These are phyloP conservation scores for Powellomyces hirtus DNA, from an alignment of 192 early-diverging fungal genomes.

Conservation along the genomic window DNA sequence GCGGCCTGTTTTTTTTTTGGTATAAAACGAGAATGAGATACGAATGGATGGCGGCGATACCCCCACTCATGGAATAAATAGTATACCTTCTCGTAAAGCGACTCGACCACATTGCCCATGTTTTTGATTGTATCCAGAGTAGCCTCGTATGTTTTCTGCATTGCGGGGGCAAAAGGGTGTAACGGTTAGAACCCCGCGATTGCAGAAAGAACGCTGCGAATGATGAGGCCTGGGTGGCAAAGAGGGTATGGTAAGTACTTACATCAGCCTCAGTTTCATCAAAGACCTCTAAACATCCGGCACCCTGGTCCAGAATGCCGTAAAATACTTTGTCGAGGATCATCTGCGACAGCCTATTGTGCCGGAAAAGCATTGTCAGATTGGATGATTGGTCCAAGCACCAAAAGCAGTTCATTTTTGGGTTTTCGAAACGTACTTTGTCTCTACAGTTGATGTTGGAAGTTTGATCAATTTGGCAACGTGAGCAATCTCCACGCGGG, in stretches of 20 bases:
- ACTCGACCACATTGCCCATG: constrained; percentile 93
- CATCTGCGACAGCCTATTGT: constrained; percentile 87
- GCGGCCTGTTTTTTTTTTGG: too few species aligned
- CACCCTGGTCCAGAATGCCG: constrained; percentile 97
- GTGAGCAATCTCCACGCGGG: constrained; percentile 93
- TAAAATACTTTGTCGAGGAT: constrained; percentile 95
- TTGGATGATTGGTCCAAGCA: too few species aligned
- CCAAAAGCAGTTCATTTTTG: background rate
- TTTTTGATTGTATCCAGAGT: constrained; percentile 95
- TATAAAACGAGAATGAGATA: too few species aligned
- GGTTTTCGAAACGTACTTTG: constrained; percentile 53
- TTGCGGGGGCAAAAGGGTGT: constrained; percentile 1
- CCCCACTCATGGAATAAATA: background rate
- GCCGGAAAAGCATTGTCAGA: too few species aligned
- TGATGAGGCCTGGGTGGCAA: too few species aligned
- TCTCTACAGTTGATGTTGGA: constrained; percentile 90
- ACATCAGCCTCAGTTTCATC: constrained; percentile 84
- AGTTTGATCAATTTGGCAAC: constrained; percentile 92
- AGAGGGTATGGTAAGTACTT: too few species aligned
- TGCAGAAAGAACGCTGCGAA: too few species aligned
- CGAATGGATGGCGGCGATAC: background rate
- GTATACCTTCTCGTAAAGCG: constrained; percentile 86
- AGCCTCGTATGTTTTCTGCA: constrained; percentile 85
- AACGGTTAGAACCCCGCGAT: background rate
- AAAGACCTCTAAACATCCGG: constrained; percentile 92